phyloP scores from a whole-genome alignment of 257 asterid genomes.

The Rubia yunnanensis region DNA sequence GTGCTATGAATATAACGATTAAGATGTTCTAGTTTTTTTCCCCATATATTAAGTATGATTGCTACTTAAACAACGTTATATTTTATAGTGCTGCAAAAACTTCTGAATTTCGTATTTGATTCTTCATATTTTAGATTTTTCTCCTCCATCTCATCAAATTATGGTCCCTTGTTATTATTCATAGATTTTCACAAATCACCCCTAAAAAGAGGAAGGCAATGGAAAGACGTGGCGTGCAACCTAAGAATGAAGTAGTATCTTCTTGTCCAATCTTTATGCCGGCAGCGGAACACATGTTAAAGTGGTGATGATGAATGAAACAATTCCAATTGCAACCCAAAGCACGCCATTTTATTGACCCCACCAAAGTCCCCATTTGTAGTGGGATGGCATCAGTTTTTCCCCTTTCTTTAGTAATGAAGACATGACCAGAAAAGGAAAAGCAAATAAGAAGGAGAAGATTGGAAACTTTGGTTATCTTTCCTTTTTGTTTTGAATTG shows the following conservation, averaged over 20 bases:
- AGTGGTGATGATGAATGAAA: background rate
- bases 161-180: too few species aligned
- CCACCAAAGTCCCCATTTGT: background rate
- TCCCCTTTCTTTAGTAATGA: too few species aligned
- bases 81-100: too few species aligned
- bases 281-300: conserved; percentile 10
- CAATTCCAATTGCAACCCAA: conserved; percentile 5
- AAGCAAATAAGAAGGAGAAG: background rate
- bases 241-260: conserved; percentile 10
- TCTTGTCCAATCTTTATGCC: conserved; percentile 14
- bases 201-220: background rate
- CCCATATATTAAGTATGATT: too few species aligned
- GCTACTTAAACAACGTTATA: too few species aligned
- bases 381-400: too few species aligned
- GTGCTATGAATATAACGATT: too few species aligned
- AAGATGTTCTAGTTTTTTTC: too few species aligned
- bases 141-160: too few species aligned
- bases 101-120: too few species aligned
- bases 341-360: conserved; percentile 6
- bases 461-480: background rate
- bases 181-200: background rate
- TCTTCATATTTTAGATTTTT: too few species aligned
- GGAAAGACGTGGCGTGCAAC: conserved; percentile 20
- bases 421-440: background rate
- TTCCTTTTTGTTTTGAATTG: conserved; percentile 5